Evolutionary conservation across 371 early-diverging fungal species (phyloP), one percentile per base, ranked within the genome.

Genomic region (Syncephalastrum racemosum): DNA sequence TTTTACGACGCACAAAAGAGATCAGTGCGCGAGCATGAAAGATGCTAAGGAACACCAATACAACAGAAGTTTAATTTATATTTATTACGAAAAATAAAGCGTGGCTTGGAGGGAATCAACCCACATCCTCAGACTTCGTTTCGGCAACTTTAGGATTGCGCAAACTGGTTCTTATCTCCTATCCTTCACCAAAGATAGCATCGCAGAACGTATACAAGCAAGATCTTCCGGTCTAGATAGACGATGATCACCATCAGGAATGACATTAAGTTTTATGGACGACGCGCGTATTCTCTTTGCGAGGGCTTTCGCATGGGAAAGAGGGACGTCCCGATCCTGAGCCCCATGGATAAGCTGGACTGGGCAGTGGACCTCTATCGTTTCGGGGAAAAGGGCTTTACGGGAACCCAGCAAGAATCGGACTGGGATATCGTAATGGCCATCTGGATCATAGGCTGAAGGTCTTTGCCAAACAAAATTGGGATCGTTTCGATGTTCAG

Each of bases 171-270:
- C n/a, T n/a, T 27, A 27, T 7, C 7, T 27, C 7, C 27, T 31
- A 31, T 31, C 12, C 3, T 31, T 8, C 10, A 12, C 36, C 36
- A 31, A 31, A 31, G 36, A 31, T 31, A 31, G 10, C 10, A 31
- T 31, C 6, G 36, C 36, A 31, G 36, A 31, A 7, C 12, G 36
- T 31, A 31, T 31, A 31, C 12, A 31, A 31, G 18, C 40, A 3
- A 76, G 41, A 22, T 77, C 72, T 20, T 68, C 52, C 24, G 63
- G 54, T 24, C 64, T 54, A 4, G 79, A 79, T 24, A 79, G 51
- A 39, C 70, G 57, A 59, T 79, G 79, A 55, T 79, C 71, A 12
- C 79, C 79, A 39, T 66, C 64, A 45, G 56, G 47, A 6, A 79
- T 57, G 27, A 62, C 19, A 14, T 64, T 36, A 0, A 66, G 44